phyloP scores from a whole-genome alignment of 2,329 filamentous ascomycete species.

The Phialophora tarda region DNA sequence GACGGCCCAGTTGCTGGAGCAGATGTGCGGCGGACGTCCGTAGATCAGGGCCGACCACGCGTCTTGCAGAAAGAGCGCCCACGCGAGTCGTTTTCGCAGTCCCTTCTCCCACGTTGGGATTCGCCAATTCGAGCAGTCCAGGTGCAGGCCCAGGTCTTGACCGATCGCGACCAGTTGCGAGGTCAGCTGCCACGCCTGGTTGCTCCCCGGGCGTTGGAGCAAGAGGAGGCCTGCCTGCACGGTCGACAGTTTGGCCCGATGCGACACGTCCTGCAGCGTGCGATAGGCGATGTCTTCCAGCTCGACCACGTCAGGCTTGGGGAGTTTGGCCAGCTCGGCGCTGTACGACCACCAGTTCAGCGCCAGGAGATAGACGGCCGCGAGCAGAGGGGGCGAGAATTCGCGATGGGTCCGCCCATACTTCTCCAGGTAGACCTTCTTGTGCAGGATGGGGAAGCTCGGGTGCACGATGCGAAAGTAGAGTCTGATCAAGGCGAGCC shows the following conservation, averaged over 20 bases:
- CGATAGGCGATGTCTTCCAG: constrained; percentile 38
- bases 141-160: constrained; percentile 64
- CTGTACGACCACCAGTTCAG: constrained; percentile 84
- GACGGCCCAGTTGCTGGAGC: constrained; percentile 62
- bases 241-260: constrained; percentile 57
- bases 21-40: constrained; percentile 63
- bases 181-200: constrained; percentile 56
- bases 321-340: constrained; percentile 36
- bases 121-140: constrained; percentile 67
- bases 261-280: constrained; percentile 37
- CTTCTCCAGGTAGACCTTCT: constrained; percentile 77
- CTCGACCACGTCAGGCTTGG: constrained; percentile 39
- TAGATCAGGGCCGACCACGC: constrained; percentile 65
- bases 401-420: constrained; percentile 74
- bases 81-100: constrained; percentile 65
- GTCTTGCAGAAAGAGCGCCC: constrained; percentile 70
- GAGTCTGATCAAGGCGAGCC: constrained; percentile 75
- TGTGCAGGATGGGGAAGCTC: constrained; percentile 81
- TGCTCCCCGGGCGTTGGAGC: constrained; percentile 56
- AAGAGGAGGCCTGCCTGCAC: constrained; percentile 62
- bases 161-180: constrained; percentile 63
- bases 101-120: constrained; percentile 69
- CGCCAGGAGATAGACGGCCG: constrained; percentile 80
- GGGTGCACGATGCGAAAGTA: constrained; percentile 84
- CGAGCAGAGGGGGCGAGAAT: constrained; percentile 76